Evolutionary conservation across 2,329 filamentous ascomycete genomes (phyloP).

Genomic region (Volutella citrinella): DNA sequence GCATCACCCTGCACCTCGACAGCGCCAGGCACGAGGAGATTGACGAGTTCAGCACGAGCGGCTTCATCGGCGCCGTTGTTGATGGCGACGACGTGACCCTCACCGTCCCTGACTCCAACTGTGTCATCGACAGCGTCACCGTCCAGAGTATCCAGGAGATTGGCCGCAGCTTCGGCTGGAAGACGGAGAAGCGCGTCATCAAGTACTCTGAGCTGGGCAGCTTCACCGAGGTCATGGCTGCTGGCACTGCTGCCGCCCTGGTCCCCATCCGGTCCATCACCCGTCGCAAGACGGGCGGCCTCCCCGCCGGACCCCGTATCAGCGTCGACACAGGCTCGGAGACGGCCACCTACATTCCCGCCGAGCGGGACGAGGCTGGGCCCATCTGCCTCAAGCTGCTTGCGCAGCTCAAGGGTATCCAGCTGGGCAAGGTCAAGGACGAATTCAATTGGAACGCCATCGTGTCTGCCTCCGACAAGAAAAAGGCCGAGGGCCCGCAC

Average conservation of each 20-base stretch:
- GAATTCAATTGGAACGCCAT: constrained; percentile 67
- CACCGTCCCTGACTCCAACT: constrained; percentile 82
- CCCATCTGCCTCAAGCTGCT: constrained; percentile 71
- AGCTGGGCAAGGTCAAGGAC: constrained; percentile 77
- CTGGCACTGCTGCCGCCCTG: constrained; percentile 85
- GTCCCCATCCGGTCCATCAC: constrained; percentile 93
- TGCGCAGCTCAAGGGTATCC: constrained; percentile 76
- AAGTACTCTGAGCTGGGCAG: constrained; percentile 55
- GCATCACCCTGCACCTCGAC: constrained; percentile 94
- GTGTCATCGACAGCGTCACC: constrained; percentile 84
- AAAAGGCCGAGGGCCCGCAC: constrained; percentile 35
- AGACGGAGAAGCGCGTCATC: constrained; percentile 72
- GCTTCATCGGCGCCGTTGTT: constrained; percentile 78
- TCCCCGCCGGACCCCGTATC: constrained; percentile 37
- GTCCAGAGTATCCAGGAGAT: constrained; percentile 76
- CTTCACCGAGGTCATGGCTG: constrained; percentile 78
- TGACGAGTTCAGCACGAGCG: constrained; percentile 94
- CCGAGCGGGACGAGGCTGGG: constrained; percentile 65
- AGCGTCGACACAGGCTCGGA: constrained; percentile 39
- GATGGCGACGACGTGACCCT: constrained; percentile 63
- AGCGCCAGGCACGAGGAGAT: constrained; percentile 79
- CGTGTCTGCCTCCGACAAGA: constrained; percentile 44
- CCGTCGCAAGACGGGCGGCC: constrained; percentile 43
- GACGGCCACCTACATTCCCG: constrained; percentile 54
- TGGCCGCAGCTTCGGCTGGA: constrained; percentile 76